Evolutionary conservation across 352 stramenopile genomes (phyloP).

Genomic region (Phytophthora boehmeriae): DNA sequence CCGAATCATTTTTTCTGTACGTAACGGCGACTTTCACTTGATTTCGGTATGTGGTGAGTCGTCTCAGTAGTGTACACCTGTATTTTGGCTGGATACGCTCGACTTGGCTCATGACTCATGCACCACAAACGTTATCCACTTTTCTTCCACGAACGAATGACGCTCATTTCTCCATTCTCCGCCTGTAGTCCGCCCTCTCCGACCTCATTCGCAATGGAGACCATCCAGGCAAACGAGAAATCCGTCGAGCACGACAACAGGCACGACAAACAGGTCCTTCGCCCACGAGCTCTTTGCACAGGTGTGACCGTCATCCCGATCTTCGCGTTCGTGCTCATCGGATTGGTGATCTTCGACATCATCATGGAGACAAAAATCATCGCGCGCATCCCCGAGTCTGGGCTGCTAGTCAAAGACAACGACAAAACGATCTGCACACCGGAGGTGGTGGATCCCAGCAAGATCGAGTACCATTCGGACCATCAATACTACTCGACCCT

Average conservation of each 20-base stretch:
- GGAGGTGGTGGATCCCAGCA: slow-evolving; percentile 4
- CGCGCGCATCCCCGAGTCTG: slow-evolving; percentile 1
- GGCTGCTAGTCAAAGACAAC: slow-evolving; percentile 1
- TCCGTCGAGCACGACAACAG: background rate
- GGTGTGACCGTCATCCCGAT: slow-evolving; percentile 9
- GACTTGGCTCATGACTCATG: background rate
- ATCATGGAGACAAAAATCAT: slow-evolving; percentile 13
- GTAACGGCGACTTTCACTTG: background rate
- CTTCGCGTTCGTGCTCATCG: slow-evolving; percentile 12
- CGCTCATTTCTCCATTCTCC: too few species aligned
- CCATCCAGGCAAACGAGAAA: slow-evolving; percentile 3
- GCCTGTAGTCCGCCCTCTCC: background rate
- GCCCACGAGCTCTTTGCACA: slow-evolving; percentile 10
- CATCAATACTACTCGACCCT: slow-evolving; percentile 19
- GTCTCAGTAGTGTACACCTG: too few species aligned
- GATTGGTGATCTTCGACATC: slow-evolving; percentile 13
- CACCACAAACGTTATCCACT: slow-evolving; percentile 5
- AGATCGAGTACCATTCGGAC: slow-evolving; percentile 11
- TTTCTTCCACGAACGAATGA: background rate
- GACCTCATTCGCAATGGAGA: background rate
- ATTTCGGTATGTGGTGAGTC: too few species aligned
- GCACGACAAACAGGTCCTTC: background rate
- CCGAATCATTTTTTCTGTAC: background rate
- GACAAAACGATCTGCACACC: slow-evolving; percentile 3
- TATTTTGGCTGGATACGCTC: too few species aligned